Conservation (phyloP, 192 early-diverging fungal genomes). For the Mortierella alpina region DNA sequence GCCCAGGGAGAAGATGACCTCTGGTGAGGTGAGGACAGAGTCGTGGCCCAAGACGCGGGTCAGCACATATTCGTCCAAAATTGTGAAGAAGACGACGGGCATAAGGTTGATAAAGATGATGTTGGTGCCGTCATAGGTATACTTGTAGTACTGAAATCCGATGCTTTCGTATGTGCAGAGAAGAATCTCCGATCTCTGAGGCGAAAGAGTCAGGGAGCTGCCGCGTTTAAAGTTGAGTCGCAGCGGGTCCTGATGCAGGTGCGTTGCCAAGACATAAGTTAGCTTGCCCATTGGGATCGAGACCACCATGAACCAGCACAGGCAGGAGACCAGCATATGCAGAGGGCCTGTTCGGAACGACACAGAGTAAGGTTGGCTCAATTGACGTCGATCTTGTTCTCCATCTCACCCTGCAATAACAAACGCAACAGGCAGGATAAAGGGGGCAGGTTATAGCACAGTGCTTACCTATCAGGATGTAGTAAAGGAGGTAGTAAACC, state of each 20-base stretch:
- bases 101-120: constrained; percentile 96
- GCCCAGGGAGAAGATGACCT: constrained; percentile 74
- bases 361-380: constrained; percentile 31
- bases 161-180: constrained; percentile 90
- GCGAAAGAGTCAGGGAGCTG: constrained; percentile 39
- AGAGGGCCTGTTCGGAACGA: constrained; percentile 72
- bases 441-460: background rate
- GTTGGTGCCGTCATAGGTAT: constrained; percentile 96
- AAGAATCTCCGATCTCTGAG: constrained; percentile 70
- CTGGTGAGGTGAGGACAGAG: constrained; percentile 36
- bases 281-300: constrained; percentile 96
- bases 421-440: background rate
- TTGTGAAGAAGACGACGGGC: constrained; percentile 83
- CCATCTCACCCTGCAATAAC: constrained; percentile 14
- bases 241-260: constrained; percentile 85
- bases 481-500: constrained; percentile 63
- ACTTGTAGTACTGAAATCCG: constrained; percentile 95
- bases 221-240: constrained; percentile 77
- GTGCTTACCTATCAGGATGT: constrained; percentile 57
- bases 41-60: constrained; percentile 47
- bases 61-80: constrained; percentile 86
- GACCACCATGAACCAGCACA: constrained; percentile 89
- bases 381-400: constrained; percentile 7
- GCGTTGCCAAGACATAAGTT: constrained; percentile 81
- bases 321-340: constrained; percentile 76